These are phyloP conservation scores for Pleomassaria siparia DNA, from an alignment of 2,329 filamentous ascomycete species.

Conservation along the genomic window DNA sequence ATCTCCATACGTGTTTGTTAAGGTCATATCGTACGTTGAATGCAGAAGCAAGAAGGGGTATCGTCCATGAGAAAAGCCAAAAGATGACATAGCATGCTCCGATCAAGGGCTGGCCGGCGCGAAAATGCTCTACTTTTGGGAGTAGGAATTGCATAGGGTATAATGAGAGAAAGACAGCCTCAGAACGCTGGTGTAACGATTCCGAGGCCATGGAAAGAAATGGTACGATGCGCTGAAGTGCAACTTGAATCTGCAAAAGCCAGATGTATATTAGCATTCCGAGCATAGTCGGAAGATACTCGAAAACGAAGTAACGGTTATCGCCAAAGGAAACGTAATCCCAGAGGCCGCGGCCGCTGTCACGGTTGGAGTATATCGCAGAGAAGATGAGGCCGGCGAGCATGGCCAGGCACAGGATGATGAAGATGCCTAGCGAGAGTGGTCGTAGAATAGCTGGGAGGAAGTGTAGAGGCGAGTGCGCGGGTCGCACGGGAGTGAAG, in stretches of 20 bases:
- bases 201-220: constrained; percentile 75
- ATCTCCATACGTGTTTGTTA: constrained; percentile 68
- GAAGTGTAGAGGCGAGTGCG: constrained; percentile 59
- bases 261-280: constrained; percentile 73
- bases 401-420: constrained; percentile 68
- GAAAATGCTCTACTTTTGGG: constrained; percentile 68
- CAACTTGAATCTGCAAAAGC: constrained; percentile 71
- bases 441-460: constrained; percentile 72
- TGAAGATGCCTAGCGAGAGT: constrained; percentile 62
- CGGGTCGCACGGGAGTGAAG: constrained; percentile 52
- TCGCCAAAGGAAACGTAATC: constrained; percentile 70
- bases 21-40: constrained; percentile 67
- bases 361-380: constrained; percentile 49
- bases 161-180: constrained; percentile 64
- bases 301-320: constrained; percentile 79
- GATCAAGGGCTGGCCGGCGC: constrained; percentile 67
- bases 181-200: constrained; percentile 59
- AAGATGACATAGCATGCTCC: constrained; percentile 67
- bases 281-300: constrained; percentile 78
- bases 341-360: constrained; percentile 63
- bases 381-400: constrained; percentile 71
- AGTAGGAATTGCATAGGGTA: constrained; percentile 67
- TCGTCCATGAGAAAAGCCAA: constrained; percentile 77
- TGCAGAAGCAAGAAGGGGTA: constrained; percentile 77
- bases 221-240: constrained; percentile 75